Evolutionary conservation across 805 yeast genomes (phyloP), one percentile per base, ranked within the genome.

Genomic region (Wickerhamiella kurtzmanii): DNA sequence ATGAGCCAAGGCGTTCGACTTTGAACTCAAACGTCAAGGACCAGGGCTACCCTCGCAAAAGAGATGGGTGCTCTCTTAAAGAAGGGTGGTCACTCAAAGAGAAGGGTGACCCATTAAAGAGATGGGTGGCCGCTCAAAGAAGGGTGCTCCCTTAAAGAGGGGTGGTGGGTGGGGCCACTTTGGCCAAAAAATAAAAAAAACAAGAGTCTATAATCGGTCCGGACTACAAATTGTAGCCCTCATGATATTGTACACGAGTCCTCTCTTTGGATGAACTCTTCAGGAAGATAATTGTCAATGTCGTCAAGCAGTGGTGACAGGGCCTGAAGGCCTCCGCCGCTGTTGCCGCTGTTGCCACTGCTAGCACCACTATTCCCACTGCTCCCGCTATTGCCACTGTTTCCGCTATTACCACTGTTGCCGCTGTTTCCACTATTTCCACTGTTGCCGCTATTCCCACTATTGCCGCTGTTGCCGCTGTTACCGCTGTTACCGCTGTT

Each of bases 401-500:
- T 25, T 25, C 32, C 32, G 32, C 32, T 11, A 25, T 6, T 25
- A 6, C 32, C 32, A 11, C 32, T 11, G 32, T 11, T 25, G 6
- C 32, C 32, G 32, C 32, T 11, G 32, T 11, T 25, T 25, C 32
- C 32, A 11, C 32, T 25, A 28, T 13, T 39, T 41, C 18, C 28
- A 28, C 49, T 43, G 56, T 51, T 35, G 56, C 55, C 41, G 60
- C 50, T 43, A 53, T 50, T 28, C 44, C 48, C 48, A 44, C 53
- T 41, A 51, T 50, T 40, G 55, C 45, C 25, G 48, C 56, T 35
- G 48, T 46, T 17, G 50, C 49, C 25, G 50, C 52, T 41, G 52
- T 47, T 9, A 49, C 53, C 16, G 53, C 32, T 25, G 28, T 13
- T 39, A 37, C 18, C 28, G 35, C 49, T 43, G 56, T 51, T 35